A percentile compares a stretch with the other conserved stretches of the same genome.
phyloP scores from a whole-genome alignment of 306 rosid species.

The Spatholobus suberectus region DNA sequence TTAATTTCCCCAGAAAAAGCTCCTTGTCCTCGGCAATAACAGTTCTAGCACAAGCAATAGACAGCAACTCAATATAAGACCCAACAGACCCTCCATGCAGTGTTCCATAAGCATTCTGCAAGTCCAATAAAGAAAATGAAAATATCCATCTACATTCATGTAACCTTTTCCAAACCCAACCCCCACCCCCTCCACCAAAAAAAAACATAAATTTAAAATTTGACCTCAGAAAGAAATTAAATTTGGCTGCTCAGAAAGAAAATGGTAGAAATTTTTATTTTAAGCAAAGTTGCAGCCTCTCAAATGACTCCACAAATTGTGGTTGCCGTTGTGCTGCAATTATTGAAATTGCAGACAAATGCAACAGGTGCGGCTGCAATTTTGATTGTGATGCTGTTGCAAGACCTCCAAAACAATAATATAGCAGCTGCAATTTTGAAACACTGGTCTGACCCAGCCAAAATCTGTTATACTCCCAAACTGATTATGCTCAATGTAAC shows the following conservation, averaged over 20 bases:
- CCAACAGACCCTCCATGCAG: constrained; percentile 52
- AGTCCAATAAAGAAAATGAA: not conserved
- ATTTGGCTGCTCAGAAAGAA: not conserved
- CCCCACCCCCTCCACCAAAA: too few relatives aligned
- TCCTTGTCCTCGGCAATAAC: constrained; percentile 46
- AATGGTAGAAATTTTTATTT: not conserved
- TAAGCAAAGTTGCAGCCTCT: constrained; percentile 1
- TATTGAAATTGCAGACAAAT: not conserved
- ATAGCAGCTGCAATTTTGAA: not conserved
- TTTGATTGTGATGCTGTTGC: not conserved
- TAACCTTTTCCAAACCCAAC: too few relatives aligned
- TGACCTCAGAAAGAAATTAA: not conserved
- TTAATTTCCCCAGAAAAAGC: constrained; percentile 53
- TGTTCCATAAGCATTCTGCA: constrained; percentile 41
- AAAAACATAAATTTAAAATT: not conserved
- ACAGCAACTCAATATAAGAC: constrained; percentile 25
- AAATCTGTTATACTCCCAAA: not conserved
- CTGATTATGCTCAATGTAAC: not conserved
- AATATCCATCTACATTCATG: not conserved
- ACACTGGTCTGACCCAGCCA: not conserved
- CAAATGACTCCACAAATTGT: not conserved
- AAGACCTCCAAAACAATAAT: not conserved
- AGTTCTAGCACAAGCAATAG: constrained; percentile 52
- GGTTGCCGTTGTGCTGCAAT: not conserved
- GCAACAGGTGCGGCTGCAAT: not conserved